Evolutionary conservation across 257 asterid genomes (phyloP).

Genomic region (Gentiana macrophylla): DNA sequence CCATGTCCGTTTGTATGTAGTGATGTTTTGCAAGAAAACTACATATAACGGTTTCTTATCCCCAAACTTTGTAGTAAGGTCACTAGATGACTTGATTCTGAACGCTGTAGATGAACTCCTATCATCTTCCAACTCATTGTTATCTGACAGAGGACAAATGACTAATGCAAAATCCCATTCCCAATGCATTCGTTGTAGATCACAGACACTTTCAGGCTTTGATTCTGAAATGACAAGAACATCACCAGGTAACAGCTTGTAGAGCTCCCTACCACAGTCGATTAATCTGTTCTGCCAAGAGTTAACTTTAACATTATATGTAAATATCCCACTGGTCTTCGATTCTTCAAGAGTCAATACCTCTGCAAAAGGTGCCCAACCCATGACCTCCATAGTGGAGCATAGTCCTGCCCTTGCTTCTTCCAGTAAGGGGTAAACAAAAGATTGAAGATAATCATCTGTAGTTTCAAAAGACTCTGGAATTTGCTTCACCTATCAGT

Average conservation of each 20-base stretch:
- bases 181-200: conserved; percentile 19
- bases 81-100: conserved; percentile 13
- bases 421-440: conserved; percentile 36
- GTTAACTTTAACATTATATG: conserved; percentile 5
- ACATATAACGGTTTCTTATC: conserved; percentile 14
- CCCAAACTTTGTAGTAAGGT: conserved; percentile 7
- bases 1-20: conserved; percentile 39
- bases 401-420: conserved; percentile 44
- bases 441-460: conserved; percentile 36
- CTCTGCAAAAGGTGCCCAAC: conserved; percentile 44
- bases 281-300: conserved; percentile 18
- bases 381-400: conserved; percentile 27
- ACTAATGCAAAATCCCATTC: conserved; percentile 36
- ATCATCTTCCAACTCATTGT: conserved; percentile 9
- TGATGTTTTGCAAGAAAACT: conserved; percentile 30
- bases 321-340: neutral
- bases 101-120: conserved; percentile 5
- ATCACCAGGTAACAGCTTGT: conserved; percentile 46
- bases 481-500: conserved; percentile 36
- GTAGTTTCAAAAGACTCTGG: conserved; percentile 29
- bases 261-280: conserved; percentile 26
- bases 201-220: conserved; percentile 29
- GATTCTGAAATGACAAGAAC: conserved; percentile 24
- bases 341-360: conserved; percentile 3
- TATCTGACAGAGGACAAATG: conserved; percentile 11